These are phyloP conservation scores for Epicoccum sorghinum DNA, from an alignment of 2,329 filamentous ascomycete genomes.

Conservation along the genomic window DNA sequence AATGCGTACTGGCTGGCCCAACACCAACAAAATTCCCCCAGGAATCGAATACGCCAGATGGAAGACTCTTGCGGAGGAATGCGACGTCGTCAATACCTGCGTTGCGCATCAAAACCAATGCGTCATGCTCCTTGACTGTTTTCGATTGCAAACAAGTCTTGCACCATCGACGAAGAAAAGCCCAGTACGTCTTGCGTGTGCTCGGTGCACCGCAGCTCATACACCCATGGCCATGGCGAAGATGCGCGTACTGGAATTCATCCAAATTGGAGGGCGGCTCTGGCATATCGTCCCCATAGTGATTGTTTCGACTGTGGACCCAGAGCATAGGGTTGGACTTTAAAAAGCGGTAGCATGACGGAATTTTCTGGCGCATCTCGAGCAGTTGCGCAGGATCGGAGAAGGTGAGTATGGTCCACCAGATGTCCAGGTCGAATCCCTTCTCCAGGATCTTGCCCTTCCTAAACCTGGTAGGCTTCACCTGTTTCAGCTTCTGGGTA, in stretches of 20 bases:
- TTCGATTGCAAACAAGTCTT: slow-evolving; percentile 46
- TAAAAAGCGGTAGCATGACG: slow-evolving; percentile 44
- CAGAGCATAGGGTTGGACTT: slow-evolving; percentile 46
- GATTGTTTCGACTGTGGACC: slow-evolving; percentile 45
- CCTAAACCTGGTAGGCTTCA: slow-evolving; percentile 37
- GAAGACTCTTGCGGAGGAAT: slow-evolving; percentile 38
- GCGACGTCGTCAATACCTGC: slow-evolving; percentile 35
- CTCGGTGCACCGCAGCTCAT: slow-evolving; percentile 45
- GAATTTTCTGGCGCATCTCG: slow-evolving; percentile 43
- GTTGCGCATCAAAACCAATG: slow-evolving; percentile 33
- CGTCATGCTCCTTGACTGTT: slow-evolving; percentile 41
- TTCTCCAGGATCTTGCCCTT: slow-evolving; percentile 36
- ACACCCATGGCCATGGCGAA: slow-evolving; percentile 49
- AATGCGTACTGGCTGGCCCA: slow-evolving; percentile 42
- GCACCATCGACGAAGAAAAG: slow-evolving; percentile 52
- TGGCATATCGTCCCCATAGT: slow-evolving; percentile 42
- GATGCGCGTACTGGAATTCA: slow-evolving; percentile 49
- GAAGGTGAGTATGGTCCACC: slow-evolving; percentile 45
- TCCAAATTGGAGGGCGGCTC: slow-evolving; percentile 44
- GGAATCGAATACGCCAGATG: slow-evolving; percentile 45
- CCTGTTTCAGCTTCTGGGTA: slow-evolving; percentile 29
- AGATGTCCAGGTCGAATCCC: slow-evolving; percentile 41
- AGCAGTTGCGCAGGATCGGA: slow-evolving; percentile 44
- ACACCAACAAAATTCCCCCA: slow-evolving; percentile 49
- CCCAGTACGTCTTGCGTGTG: slow-evolving; percentile 52